Percentiles rank a stretch among this genome's conserved stretches.
Conservation (phyloP, 2,329 filamentous ascomycete genomes). For the Leptographium flavum region DNA sequence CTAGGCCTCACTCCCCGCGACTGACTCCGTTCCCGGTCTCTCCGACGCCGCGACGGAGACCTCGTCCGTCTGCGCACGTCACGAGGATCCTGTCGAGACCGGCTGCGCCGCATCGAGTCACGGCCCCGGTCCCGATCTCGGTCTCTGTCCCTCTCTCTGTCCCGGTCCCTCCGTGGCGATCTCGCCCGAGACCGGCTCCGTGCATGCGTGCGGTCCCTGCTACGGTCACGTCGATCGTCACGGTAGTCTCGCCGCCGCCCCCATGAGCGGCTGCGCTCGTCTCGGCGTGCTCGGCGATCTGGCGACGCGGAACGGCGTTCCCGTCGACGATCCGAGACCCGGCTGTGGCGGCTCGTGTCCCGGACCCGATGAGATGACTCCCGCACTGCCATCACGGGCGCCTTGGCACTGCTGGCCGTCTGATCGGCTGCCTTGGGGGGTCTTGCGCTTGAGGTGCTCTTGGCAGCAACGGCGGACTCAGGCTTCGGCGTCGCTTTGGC, state of each 20-base stretch:
- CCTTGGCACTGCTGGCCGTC: neutral
- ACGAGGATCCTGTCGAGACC: neutral
- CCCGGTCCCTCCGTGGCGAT: neutral
- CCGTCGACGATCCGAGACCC: constrained; percentile 14
- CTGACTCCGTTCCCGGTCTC: constrained; percentile 5
- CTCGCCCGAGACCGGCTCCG: constrained; percentile 8
- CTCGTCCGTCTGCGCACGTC: constrained; percentile 3
- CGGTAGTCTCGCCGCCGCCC: constrained; percentile 1
- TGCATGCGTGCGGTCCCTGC: neutral
- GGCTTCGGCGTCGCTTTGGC: neutral
- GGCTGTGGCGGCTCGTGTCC: constrained; percentile 17
- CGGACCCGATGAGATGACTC: constrained; percentile 4
- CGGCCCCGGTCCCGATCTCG: neutral
- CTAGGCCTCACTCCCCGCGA: constrained; percentile 1
- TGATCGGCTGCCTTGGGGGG: neutral
- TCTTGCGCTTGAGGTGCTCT: neutral
- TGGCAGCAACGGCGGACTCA: neutral
- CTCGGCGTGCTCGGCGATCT: constrained; percentile 14
- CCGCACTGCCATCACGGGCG: neutral
- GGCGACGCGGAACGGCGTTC: constrained; percentile 7
- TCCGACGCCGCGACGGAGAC: constrained; percentile 7
- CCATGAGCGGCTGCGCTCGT: constrained; percentile 15
- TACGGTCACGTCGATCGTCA: constrained; percentile 12
- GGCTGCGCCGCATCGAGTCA: neutral
- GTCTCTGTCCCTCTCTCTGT: neutral